Evolutionary conservation across 768 basidiomycete species (phyloP).

Genomic region (Gymnopilus dilepis): DNA sequence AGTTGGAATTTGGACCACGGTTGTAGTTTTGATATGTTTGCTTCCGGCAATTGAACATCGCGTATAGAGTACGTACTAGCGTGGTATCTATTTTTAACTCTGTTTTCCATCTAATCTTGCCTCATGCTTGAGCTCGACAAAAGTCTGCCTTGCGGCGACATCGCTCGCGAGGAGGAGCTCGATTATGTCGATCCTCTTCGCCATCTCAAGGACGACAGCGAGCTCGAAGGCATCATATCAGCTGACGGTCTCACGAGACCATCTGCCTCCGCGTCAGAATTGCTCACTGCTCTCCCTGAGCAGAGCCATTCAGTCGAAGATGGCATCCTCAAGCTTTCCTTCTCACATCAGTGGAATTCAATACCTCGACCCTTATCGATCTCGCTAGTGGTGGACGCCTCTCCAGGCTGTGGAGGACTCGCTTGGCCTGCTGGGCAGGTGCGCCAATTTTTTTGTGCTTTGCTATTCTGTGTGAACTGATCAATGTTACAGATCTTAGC

Average conservation of each 20-base stretch:
- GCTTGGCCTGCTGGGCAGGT: constrained; percentile 95
- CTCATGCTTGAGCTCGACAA: constrained; percentile 25
- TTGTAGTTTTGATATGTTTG: constrained; percentile 29
- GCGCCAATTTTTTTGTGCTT: constrained; percentile 24
- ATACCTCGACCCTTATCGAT: constrained; percentile 42
- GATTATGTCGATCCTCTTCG: constrained; percentile 64
- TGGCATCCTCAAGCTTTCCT: constrained; percentile 52
- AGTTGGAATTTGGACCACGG: constrained; percentile 11
- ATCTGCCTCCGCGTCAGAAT: constrained; percentile 33
- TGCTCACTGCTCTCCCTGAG: constrained; percentile 50
- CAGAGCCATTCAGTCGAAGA: constrained; percentile 58
- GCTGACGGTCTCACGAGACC: constrained; percentile 31
- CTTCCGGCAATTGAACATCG: neutral
- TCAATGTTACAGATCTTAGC: constrained; percentile 67
- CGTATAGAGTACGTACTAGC: constrained; percentile 1
- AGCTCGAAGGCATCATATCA: constrained; percentile 36
- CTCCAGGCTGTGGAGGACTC: constrained; percentile 90
- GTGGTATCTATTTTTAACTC: constrained; percentile 9
- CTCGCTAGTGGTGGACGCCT: constrained; percentile 71
- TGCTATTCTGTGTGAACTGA: constrained; percentile 11
- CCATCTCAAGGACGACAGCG: constrained; percentile 53
- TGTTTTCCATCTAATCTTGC: neutral
- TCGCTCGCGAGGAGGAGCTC: constrained; percentile 58
- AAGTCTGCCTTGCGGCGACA: constrained; percentile 25
- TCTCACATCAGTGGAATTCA: constrained; percentile 30